These are phyloP conservation scores for Thermothelomyces thermophilus DNA, from an alignment of 2,329 filamentous ascomycete species.

Conservation along the genomic window DNA sequence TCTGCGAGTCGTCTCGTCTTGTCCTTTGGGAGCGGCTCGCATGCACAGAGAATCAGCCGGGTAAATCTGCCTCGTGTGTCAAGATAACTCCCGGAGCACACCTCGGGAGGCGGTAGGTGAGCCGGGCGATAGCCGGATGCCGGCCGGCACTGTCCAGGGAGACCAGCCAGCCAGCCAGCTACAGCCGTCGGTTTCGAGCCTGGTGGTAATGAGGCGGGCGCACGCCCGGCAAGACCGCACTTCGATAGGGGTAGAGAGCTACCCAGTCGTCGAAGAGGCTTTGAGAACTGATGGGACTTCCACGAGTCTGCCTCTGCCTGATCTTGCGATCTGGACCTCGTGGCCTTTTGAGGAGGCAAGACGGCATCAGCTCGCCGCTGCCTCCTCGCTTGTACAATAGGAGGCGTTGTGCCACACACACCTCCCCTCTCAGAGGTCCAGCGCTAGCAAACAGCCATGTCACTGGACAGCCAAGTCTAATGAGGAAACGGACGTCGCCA, in stretches of 20 bases:
- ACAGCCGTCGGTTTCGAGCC: slow-evolving; percentile 13
- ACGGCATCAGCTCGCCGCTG: too few species aligned
- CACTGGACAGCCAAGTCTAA: slow-evolving; percentile 15
- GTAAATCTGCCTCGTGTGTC: slow-evolving; percentile 28
- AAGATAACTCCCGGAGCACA: slow-evolving; percentile 23
- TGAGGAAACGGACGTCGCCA: slow-evolving; percentile 3
- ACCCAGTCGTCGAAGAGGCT: not conserved
- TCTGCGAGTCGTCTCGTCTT: slow-evolving; percentile 24
- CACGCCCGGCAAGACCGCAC: not conserved
- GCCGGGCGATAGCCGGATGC: slow-evolving; percentile 9
- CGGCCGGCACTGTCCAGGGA: slow-evolving; percentile 18
- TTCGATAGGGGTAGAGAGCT: not conserved
- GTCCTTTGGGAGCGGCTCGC: slow-evolving; percentile 18
- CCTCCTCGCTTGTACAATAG: too few species aligned
- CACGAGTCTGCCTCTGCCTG: not conserved
- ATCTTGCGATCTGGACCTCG: too few species aligned
- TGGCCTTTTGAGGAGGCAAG: too few species aligned
- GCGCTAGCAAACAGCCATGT: not conserved
- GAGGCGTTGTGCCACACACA: too few species aligned
- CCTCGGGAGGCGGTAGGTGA: slow-evolving; percentile 16
- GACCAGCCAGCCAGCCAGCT: slow-evolving; percentile 1
- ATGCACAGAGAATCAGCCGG: slow-evolving; percentile 24
- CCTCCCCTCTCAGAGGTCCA: too few species aligned
- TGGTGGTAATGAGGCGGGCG: slow-evolving; percentile 5
- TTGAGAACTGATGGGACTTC: not conserved